Percentiles rank a stretch among this genome's conserved stretches.
phyloP scores from a whole-genome alignment of 139 green algal genomes.

The Chlamydomonas sphaeroides region DNA sequence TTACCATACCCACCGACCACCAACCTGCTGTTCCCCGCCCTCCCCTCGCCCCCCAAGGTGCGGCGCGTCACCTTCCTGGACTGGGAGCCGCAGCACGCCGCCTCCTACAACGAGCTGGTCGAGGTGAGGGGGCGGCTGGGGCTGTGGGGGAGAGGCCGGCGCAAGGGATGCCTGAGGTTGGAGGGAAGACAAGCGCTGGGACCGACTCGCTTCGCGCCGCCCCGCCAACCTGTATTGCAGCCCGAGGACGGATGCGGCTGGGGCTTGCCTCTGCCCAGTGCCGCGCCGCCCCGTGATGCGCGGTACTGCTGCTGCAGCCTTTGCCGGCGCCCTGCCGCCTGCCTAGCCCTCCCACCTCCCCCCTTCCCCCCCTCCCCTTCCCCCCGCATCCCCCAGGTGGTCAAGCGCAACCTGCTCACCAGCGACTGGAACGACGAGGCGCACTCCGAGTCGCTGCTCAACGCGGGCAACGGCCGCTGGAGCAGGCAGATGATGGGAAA shows the following conservation, averaged over 20 bases:
- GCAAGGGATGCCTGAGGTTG: no score
- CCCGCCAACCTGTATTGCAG: no score
- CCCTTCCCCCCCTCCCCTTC: background rate
- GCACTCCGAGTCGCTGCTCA: slow-evolving; percentile 88
- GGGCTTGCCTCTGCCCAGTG: no score
- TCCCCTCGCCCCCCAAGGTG: no score
- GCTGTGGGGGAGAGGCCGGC: background rate
- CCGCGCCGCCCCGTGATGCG: no score
- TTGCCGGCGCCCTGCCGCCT: no score
- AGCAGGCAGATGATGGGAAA: slow-evolving; percentile 83
- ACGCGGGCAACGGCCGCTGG: slow-evolving; percentile 63
- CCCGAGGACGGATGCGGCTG: no score
- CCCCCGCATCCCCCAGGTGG: slow-evolving; percentile 27
- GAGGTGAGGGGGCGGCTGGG: slow-evolving; percentile 62
- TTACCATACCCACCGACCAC: no score
- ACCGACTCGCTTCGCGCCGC: no score
- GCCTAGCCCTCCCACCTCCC: background rate
- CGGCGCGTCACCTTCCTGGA: slow-evolving; percentile 70
- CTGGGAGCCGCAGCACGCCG: slow-evolving; percentile 85
- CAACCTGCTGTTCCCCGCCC: no score
- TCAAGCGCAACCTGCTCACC: slow-evolving; percentile 89
- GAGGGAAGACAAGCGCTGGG: no score
- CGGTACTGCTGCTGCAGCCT: no score
- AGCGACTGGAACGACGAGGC: slow-evolving; percentile 90
- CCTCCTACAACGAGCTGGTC: slow-evolving; percentile 90